phyloP scores from a whole-genome alignment of 2,329 filamentous ascomycete genomes.

The Alternaria rosae region DNA sequence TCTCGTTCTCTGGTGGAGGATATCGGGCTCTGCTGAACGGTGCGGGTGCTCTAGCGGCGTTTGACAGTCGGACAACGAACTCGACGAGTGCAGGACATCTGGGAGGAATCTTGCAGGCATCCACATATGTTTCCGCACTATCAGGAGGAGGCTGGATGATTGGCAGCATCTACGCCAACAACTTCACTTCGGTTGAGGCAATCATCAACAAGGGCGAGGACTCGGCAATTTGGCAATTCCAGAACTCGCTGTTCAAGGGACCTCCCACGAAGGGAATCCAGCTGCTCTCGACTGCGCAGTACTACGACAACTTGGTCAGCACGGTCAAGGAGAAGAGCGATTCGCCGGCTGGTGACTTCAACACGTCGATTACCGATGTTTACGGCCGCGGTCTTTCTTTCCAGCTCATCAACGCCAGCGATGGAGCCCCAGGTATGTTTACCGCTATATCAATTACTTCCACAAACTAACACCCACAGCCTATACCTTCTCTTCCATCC shows the following conservation, averaged over 20 bases:
- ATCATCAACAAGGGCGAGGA: constrained; percentile 59
- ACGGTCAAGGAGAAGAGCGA: constrained; percentile 68
- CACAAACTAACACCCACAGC: constrained; percentile 53
- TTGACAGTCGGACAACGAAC: constrained; percentile 74
- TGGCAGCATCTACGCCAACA: constrained; percentile 78
- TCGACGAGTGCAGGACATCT: constrained; percentile 71
- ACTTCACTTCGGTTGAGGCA: constrained; percentile 73
- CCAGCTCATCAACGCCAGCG: constrained; percentile 78
- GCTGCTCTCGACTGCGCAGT: constrained; percentile 64
- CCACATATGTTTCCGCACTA: constrained; percentile 81
- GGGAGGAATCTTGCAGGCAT: constrained; percentile 79
- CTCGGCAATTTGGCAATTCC: constrained; percentile 68
- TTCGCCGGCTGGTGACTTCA: constrained; percentile 66
- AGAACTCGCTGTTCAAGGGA: constrained; percentile 67
- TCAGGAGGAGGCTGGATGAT: constrained; percentile 87
- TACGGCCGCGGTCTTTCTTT: constrained; percentile 87
- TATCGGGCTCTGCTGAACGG: constrained; percentile 88
- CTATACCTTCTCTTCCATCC: constrained; percentile 85
- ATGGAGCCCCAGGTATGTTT: constrained; percentile 68
- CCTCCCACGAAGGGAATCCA: constrained; percentile 61
- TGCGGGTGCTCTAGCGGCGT: constrained; percentile 79
- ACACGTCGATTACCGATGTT: constrained; percentile 81
- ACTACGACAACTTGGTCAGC: constrained; percentile 67
- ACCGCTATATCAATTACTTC: constrained; percentile 77
- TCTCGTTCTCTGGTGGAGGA: constrained; percentile 83